Evolutionary conservation across 352 stramenopile genomes (phyloP), one percentile per base, ranked within the genome.

Genomic region (Phytophthora brassicae): DNA sequence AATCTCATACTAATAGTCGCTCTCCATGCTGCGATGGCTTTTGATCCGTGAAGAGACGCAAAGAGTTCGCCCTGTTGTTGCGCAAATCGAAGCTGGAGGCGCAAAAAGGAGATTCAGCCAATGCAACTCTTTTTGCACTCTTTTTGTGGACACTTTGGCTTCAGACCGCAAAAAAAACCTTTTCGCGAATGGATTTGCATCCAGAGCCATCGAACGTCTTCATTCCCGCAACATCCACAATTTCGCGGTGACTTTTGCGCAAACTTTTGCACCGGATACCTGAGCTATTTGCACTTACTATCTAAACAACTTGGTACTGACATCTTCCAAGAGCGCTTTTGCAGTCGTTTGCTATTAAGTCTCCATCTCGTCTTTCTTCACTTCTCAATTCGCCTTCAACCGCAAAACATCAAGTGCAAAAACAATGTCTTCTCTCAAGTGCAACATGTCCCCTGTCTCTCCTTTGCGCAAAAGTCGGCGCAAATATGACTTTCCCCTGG

Each of bases 401-500:
- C n/a, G n/a, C n/a, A n/a, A n/a, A n/a, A n/a, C n/a, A n/a, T n/a
- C 48, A 43, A 56, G 28, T 45, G 17, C 12, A 16, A 42, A 31
- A 31, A 44, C 26, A 9, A 36, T 31, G 20, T 26, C 35, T 6
- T 41, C 47, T n/a, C 9, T 47, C 26, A 31, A 4, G 8, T 31
- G 26, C 26, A 31, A 31, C n/a, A 31, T 31, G 26, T 31, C 26
- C 26, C 26, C 26, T n/a, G 26, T 31, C 26, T 31, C 26, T 8
- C 6, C 20, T 8, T 19, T 48, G 1, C 66, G 58, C 53, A 82
- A 76, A 58, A 84, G 77, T 38, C 80, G 77, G 26, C 38, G 68
- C 48, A 70, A 81, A 12, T 87, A 68, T 43, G 66, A 85, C 49
- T 87, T 87, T 39, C 33, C 66, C 23, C 14, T 78, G 17, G 53